Percentiles rank a stretch among this genome's conserved stretches.
Conservation (phyloP, 2,329 filamentous ascomycete species). For the Aspergillus spinulosporus region DNA sequence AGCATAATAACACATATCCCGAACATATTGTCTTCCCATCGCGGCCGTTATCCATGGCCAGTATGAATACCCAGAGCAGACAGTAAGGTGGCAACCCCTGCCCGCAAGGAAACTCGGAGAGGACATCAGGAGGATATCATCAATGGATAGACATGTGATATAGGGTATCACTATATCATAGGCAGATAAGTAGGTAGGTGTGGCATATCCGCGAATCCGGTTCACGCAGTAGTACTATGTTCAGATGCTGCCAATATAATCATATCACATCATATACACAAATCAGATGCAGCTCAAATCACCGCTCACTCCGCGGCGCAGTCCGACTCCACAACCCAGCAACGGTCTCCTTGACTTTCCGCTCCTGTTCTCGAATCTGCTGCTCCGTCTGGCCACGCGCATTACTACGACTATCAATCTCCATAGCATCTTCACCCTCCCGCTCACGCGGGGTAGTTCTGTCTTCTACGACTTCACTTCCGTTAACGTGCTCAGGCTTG, state of each 20-base stretch:
- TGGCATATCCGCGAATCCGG: not conserved
- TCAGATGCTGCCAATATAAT: not conserved
- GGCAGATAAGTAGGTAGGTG: not conserved
- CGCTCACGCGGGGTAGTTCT: conserved; percentile 11
- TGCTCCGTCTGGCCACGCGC: conserved; percentile 19
- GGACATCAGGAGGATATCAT: not conserved
- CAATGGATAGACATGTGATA: not conserved
- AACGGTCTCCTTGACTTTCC: conserved; percentile 59
- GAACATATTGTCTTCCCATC: no score
- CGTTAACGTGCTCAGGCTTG: conserved; percentile 48
- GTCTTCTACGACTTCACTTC: conserved; percentile 44
- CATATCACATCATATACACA: not conserved
- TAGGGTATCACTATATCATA: conserved; percentile 10
- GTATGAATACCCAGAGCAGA: no score
- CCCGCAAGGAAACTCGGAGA: no score
- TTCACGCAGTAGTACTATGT: not conserved
- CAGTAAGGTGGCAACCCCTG: no score
- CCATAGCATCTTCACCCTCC: not conserved
- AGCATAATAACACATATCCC: no score
- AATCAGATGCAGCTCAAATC: not conserved
- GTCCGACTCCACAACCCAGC: conserved; percentile 55
- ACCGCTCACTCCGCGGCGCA: conserved; percentile 6
- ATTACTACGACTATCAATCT: conserved; percentile 6
- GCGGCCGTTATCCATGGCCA: no score
- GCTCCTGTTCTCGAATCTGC: conserved; percentile 62